phyloP scores from a whole-genome alignment of 164 flowering plant genomes.

The Cinnamomum micranthum region DNA sequence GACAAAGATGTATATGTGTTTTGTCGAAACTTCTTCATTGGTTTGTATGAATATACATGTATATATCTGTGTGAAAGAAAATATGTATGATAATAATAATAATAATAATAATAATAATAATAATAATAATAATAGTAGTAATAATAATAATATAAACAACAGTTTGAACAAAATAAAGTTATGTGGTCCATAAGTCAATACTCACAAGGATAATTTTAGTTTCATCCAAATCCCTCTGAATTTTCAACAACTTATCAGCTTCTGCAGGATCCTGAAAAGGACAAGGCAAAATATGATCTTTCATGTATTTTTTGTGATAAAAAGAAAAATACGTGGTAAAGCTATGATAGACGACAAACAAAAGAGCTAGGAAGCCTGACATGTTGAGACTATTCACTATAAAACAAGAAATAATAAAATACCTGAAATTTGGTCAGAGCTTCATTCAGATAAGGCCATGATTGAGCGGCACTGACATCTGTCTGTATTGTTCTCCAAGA shows the following conservation, averaged over 20 bases:
- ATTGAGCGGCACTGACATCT: slow-evolving; percentile 46
- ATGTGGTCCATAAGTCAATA: slow-evolving; percentile 6
- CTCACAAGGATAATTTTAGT: slow-evolving; percentile 98
- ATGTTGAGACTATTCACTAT: background rate
- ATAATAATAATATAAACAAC: background rate
- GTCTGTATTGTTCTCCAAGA: slow-evolving; percentile 68
- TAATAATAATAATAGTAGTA: too few relatives aligned
- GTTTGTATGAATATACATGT: too few relatives aligned
- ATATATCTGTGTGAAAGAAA: too few relatives aligned
- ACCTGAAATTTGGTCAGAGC: slow-evolving; percentile 90
- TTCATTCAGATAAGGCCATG: slow-evolving; percentile 87
- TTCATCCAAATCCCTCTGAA: slow-evolving; percentile 96
- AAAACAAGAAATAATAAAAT: background rate
- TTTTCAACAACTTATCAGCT: slow-evolving; percentile 93
- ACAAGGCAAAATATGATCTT: background rate
- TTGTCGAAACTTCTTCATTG: too few relatives aligned
- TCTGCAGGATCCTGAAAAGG: slow-evolving; percentile 85
- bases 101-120: too few relatives aligned
- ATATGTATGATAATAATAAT: too few relatives aligned
- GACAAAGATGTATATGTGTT: too few relatives aligned
- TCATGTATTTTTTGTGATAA: background rate
- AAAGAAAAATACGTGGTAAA: background rate
- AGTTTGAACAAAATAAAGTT: background rate
- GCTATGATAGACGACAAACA: background rate
- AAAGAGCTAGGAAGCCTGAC: background rate